Evolutionary conservation across 176 grass and related monocot genomes (phyloP).

Genomic region (Triticum turgidum): DNA sequence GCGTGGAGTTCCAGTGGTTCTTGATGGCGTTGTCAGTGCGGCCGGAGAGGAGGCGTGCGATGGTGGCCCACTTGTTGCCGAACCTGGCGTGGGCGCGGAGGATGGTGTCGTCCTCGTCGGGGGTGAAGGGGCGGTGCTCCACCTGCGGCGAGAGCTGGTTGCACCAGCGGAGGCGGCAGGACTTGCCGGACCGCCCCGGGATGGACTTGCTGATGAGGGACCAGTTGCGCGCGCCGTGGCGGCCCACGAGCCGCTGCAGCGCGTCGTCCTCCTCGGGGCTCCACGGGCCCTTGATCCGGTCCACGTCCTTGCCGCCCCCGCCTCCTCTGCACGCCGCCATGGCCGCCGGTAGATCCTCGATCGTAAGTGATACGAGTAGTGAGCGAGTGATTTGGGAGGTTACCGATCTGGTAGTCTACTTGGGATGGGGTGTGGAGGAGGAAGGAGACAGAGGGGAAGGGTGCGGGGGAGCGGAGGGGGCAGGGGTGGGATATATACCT

Average conservation of each 20-base stretch:
- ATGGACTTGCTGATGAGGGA: slow-evolving; percentile 91
- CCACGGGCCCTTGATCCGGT: slow-evolving; percentile 96
- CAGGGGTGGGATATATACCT: background rate
- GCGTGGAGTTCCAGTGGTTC: slow-evolving; percentile 99
- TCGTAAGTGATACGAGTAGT: background rate
- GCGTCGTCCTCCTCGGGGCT: slow-evolving; percentile 98
- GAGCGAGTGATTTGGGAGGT: background rate
- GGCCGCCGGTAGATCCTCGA: background rate
- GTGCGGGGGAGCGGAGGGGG: background rate
- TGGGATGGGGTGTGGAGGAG: background rate
- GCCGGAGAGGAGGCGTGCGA: slow-evolving; percentile 70
- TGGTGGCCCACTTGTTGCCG: slow-evolving; percentile 98
- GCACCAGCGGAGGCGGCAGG: slow-evolving; percentile 88
- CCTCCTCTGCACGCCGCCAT: slow-evolving; percentile 11
- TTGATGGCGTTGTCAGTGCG: slow-evolving; percentile 98
- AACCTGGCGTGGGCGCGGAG: slow-evolving; percentile 68
- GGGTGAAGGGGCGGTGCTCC: slow-evolving; percentile 86
- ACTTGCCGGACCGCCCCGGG: slow-evolving; percentile 74
- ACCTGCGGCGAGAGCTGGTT: slow-evolving; percentile 95
- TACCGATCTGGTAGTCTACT: too few relatives aligned
- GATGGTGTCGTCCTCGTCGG: slow-evolving; percentile 87
- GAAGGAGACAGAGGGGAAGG: background rate
- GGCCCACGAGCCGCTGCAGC: slow-evolving; percentile 58
- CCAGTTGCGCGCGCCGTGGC: slow-evolving; percentile 86
- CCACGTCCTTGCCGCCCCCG: slow-evolving; percentile 39